Percentiles rank a stretch among this genome's conserved stretches.
Evolutionary conservation across 371 early-diverging fungal species (phyloP).

Genomic region (Mucor lusitanicus): DNA sequence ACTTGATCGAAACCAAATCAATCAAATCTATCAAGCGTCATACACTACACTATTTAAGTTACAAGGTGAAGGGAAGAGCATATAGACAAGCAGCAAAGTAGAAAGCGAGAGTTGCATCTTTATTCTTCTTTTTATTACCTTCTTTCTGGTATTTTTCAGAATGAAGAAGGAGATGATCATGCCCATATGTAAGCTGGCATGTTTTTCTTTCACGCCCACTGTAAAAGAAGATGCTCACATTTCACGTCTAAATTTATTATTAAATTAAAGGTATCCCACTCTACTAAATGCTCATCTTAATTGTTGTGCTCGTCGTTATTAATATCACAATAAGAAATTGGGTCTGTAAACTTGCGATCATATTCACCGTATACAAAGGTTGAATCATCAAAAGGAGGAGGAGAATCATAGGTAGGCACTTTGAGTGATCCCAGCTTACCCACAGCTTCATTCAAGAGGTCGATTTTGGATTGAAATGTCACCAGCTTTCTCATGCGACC

Average conservation of each 20-base stretch:
- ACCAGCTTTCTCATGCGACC: conserved; percentile 6
- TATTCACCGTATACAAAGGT: conserved; percentile 16
- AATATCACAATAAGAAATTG: conserved; percentile 13
- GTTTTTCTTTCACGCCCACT: no score
- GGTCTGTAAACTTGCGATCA: conserved; percentile 19
- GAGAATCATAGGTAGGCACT: conserved; percentile 17
- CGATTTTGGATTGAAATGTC: conserved; percentile 16
- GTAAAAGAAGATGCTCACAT: no score
- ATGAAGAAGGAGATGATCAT: no score
- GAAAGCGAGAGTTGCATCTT: no score
- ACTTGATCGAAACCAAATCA: no score
- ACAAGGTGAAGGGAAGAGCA: no score
- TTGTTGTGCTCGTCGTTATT: background rate
- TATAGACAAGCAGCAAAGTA: no score
- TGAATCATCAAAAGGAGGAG: conserved; percentile 18
- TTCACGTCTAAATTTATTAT: background rate
- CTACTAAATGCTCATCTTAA: background rate
- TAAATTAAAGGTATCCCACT: background rate
- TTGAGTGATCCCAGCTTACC: conserved; percentile 11
- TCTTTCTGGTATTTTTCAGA: no score
- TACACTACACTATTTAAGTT: no score
- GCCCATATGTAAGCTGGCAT: no score
- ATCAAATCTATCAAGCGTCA: no score
- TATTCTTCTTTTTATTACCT: no score
- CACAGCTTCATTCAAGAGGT: conserved; percentile 8